Evolutionary conservation across 2,329 filamentous ascomycete species (phyloP).

Genomic region (Raffaelea arxii): DNA sequence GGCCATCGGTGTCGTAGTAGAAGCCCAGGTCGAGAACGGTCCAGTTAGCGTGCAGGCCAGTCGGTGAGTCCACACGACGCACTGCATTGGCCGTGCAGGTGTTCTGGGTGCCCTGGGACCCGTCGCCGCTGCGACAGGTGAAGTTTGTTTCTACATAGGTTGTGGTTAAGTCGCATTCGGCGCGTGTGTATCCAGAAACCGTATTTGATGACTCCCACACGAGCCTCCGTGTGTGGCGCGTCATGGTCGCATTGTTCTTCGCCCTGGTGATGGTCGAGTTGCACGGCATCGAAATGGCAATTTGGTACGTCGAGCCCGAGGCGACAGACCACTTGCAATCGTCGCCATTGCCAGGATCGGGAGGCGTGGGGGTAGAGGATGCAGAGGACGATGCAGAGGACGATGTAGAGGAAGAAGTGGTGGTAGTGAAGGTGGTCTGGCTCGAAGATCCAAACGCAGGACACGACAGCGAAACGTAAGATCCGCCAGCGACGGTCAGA

Average conservation of each 20-base stretch:
- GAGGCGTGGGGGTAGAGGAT: too few relatives aligned
- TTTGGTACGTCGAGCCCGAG: background rate
- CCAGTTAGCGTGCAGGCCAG: constrained; percentile 1
- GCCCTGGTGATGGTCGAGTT: background rate
- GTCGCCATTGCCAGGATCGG: background rate
- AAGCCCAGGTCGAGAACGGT: constrained; percentile 5
- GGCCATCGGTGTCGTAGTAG: background rate
- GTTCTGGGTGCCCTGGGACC: background rate
- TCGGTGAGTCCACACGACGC: background rate
- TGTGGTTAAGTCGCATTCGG: constrained; percentile 7
- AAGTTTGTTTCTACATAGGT: constrained; percentile 1
- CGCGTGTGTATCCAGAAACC: background rate
- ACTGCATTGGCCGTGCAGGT: constrained; percentile 3
- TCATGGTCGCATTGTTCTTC: background rate
- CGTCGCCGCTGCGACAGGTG: background rate
- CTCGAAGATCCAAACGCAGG: background rate
- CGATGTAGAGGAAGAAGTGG: too few relatives aligned
- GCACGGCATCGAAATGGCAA: constrained; percentile 4
- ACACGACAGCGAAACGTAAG: constrained; percentile 6
- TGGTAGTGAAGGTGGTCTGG: constrained; percentile 2
- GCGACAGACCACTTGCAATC: constrained; percentile 3
- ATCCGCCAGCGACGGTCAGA: constrained; percentile 2
- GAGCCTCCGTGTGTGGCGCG: constrained; percentile 4
- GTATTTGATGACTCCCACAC: constrained; percentile 3
- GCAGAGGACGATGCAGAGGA: too few relatives aligned